Evolutionary conservation across 257 asterid species (phyloP), one percentile per base, ranked within the genome.

Genomic region (Solanum rostratum): DNA sequence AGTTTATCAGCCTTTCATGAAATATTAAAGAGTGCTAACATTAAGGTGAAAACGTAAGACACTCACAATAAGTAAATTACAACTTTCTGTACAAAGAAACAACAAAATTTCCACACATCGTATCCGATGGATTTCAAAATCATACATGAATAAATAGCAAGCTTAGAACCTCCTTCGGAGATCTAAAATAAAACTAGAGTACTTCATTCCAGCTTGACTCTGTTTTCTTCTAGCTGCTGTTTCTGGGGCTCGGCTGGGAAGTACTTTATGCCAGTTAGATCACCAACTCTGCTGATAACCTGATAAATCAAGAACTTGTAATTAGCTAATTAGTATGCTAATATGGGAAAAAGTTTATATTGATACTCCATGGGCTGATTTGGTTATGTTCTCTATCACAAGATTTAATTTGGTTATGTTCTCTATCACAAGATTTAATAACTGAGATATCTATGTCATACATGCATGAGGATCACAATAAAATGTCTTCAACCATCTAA

Each of bases 281-380:
- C 98, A 54, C 99, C 99, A 14, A 95, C 97, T 20, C 83, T 85
- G 88, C 97, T 92, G 83, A 95, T 87, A 62, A 95, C 97, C 98
- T 95, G 90, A 84, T 74, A 60, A 14, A 81, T 16, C 63, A 50
- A 49, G 43, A 49, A 50, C 43, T 50, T 50, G 45, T 29, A 78
- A 50, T 78, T 29, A 50, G 65, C 82, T 50, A 39, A 78, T 29
- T 18, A 78, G 46, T 10, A 10, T 9, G 43, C 18, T 78, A 29
- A 50, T 16, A 27, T 27, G 63, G 82, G 37, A 5, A 2, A 6
- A 1, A 2, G 8, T 16, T 46, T 5, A 3, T 22, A 15, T 2
- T 9, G 16, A 76, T 76, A 16, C 16, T 76, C 62, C 62, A 27
- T 8, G 62, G 24, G 45, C 82, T 49, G 63, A 78, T 50, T 6